These are phyloP conservation scores for Ceratobasidium theobromae DNA, from an alignment of 1,284 basidiomycete genomes.

Conservation along the genomic window DNA sequence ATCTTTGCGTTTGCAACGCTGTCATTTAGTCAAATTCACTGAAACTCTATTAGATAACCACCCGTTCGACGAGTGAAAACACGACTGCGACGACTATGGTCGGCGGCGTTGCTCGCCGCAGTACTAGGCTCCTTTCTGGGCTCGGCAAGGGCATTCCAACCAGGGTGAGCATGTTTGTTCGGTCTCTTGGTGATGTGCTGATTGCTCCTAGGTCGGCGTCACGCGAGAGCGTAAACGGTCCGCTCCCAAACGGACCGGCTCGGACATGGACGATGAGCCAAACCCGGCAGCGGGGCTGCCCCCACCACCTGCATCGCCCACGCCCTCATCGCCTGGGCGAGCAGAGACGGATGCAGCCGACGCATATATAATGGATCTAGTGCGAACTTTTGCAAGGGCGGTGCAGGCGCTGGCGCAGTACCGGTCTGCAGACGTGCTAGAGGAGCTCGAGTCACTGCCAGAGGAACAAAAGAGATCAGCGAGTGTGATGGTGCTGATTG, in stretches of 20 bases:
- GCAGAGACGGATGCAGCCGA: constrained; percentile 63
- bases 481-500: constrained; percentile 78
- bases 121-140: constrained; percentile 23
- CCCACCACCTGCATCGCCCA: constrained; percentile 22
- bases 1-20: neutral
- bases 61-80: constrained; percentile 24
- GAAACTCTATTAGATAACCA: constrained; percentile 6
- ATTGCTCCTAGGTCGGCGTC: neutral
- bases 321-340: constrained; percentile 14
- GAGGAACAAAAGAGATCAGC: constrained; percentile 69
- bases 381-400: constrained; percentile 78
- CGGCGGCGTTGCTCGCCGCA: constrained; percentile 20
- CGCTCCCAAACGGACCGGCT: constrained; percentile 35
- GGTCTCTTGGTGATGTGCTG: neutral
- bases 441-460: constrained; percentile 77
- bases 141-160: constrained; percentile 25
- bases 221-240: constrained; percentile 30
- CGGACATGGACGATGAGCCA: constrained; percentile 35
- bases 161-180: constrained; percentile 18
- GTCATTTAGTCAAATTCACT: neutral
- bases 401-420: constrained; percentile 71
- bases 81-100: neutral
- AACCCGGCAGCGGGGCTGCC: constrained; percentile 16
- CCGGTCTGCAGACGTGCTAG: constrained; percentile 71
- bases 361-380: constrained; percentile 76